These are phyloP conservation scores for Anastatica hierochuntica DNA, from an alignment of 345 rosid genomes.

Conservation along the genomic window DNA sequence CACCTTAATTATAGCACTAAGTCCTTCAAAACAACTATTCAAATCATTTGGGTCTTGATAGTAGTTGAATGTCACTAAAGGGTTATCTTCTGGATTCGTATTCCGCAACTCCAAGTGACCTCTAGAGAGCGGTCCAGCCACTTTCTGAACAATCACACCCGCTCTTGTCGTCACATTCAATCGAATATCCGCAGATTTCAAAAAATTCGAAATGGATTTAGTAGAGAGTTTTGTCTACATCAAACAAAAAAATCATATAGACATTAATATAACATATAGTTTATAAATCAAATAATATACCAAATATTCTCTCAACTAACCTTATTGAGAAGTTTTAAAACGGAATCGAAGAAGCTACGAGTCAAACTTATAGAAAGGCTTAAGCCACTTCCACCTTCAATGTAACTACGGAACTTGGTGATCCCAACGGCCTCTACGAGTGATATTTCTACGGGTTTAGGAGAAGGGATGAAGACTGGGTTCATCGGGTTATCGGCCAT, in stretches of 20 bases:
- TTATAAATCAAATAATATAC: background rate
- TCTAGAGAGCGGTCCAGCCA: constrained; percentile 38
- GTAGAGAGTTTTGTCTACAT: constrained; percentile 1
- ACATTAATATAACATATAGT: background rate
- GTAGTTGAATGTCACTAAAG: constrained; percentile 57
- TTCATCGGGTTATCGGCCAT: constrained; percentile 74
- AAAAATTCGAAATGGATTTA: constrained; percentile 20
- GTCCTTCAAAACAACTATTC: constrained; percentile 41
- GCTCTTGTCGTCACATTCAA: constrained; percentile 29
- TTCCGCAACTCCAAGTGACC: constrained; percentile 45
- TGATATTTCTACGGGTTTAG: constrained; percentile 46
- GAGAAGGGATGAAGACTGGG: constrained; percentile 47
- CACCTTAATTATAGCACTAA: constrained; percentile 34
- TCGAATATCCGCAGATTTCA: constrained; percentile 22
- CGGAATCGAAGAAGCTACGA: constrained; percentile 18
- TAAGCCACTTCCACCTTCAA: constrained; percentile 48
- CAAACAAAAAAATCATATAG: background rate
- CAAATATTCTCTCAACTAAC: constrained; percentile 9
- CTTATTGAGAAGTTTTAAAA: constrained; percentile 31
- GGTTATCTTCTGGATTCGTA: constrained; percentile 41
- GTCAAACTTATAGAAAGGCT: constrained; percentile 36
- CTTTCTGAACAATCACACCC: constrained; percentile 43
- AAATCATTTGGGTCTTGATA: constrained; percentile 55
- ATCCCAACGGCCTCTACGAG: constrained; percentile 57
- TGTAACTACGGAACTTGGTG: constrained; percentile 35